Percentiles rank a stretch among this genome's conserved stretches.
Evolutionary conservation across 495 filamentous ascomycete genomes (phyloP).

Genomic region (Penicillium angulare): DNA sequence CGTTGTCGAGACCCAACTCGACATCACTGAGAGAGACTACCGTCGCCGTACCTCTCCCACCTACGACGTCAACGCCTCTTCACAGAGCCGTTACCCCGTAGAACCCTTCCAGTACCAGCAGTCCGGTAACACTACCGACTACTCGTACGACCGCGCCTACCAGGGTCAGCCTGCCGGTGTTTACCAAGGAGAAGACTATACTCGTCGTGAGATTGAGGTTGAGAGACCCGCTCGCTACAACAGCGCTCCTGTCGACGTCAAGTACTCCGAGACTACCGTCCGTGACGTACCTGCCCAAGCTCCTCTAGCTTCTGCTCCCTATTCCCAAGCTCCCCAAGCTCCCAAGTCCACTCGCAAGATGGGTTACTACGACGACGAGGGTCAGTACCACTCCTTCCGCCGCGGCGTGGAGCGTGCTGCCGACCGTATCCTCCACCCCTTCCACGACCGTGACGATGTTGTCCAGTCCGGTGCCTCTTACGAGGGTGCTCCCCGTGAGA

Average conservation of each 20-base stretch:
- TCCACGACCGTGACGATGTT: slow-evolving; percentile 59
- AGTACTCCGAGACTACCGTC: slow-evolving; percentile 38
- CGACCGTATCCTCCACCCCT: slow-evolving; percentile 74
- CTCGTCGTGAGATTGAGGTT: slow-evolving; percentile 43
- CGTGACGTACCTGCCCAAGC: slow-evolving; percentile 30
- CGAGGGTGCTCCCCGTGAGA: slow-evolving; percentile 45
- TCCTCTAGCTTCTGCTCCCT: slow-evolving; percentile 22
- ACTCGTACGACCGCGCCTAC: slow-evolving; percentile 31
- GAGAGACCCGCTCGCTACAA: slow-evolving; percentile 48
- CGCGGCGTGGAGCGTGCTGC: slow-evolving; percentile 80
- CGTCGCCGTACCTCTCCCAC: slow-evolving; percentile 72
- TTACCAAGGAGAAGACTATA: slow-evolving; percentile 30
- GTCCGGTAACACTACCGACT: slow-evolving; percentile 20
- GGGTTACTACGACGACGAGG: slow-evolving; percentile 99
- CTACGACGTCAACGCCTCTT: slow-evolving; percentile 62
- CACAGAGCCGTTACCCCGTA: slow-evolving; percentile 48
- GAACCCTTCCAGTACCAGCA: slow-evolving; percentile 31
- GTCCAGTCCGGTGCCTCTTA: slow-evolving; percentile 39
- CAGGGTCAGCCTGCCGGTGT: slow-evolving; percentile 26
- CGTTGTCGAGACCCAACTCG: slow-evolving; percentile 60
- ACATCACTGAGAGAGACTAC: slow-evolving; percentile 82
- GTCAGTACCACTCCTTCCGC: slow-evolving; percentile 92
- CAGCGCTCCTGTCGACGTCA: slow-evolving; percentile 33
- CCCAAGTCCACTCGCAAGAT: slow-evolving; percentile 65
- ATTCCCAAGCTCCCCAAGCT: slow-evolving; percentile 12